Base-by-base conservation (phyloP, 805 yeast genomes). In the Lachancea dasiensis region DNA sequence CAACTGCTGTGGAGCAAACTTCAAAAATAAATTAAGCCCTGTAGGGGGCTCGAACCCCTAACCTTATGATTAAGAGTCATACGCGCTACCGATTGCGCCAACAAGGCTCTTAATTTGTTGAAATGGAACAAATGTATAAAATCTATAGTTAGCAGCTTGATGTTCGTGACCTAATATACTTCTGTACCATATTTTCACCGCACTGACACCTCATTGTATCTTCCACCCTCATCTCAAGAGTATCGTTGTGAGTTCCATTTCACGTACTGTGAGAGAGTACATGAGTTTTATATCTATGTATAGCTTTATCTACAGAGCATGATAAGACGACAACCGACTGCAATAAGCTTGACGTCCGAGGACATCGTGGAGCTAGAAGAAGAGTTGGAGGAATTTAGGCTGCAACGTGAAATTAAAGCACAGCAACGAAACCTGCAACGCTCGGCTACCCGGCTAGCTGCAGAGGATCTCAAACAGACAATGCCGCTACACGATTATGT, bases 291-390 rank as follows among this genome's bases (percentile, higher is more conserved):
- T 6, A 28, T 28, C 31, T 28, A 22, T 28, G 18, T 17, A 28
- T 28, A 17, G 24, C n/a, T n/a, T n/a, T 22, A 22, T 22, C 7
- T 13, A 32, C 5, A 13, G 8, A 23, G 34, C n/a, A 81, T 82
- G 90, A 63, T 82, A 29, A 69, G 89, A 61, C 68, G 87, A 56
- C 81, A 77, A 13, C 82, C 89, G 4, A 81, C 90, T 0, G 69
- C 77, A 2, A 75, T 82, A 38, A 70, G 71, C 40, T 66, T 82
- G 32, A 73, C 79, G 0, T 82, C 84, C 0, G 86, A 81, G 45
- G 92, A 82, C 48, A 71, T 82, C 17, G 24, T 47, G 7, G 58
- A 55, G 17, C 40, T 58, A 13, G 40, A 52, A 20, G 52, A 48
- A 8, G 54, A 49, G 18, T 38, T 58, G 27, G 58, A 57, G 36